These are phyloP conservation scores for Adiantum capillusveneris DNA, from an alignment of 75 land plant species.

Conservation along the genomic window DNA sequence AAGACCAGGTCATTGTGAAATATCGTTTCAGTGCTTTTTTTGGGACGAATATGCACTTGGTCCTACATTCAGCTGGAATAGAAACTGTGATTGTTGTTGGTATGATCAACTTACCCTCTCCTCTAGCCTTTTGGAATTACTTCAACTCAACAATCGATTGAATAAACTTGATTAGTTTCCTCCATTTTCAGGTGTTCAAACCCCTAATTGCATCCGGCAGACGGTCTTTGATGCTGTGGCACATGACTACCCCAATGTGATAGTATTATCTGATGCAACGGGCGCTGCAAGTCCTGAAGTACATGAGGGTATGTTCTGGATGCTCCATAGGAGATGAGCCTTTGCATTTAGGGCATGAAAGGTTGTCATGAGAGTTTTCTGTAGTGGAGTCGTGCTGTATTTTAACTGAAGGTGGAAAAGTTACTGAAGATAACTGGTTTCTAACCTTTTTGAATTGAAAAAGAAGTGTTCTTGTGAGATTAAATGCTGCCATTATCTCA, in stretches of 20 bases:
- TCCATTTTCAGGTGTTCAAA: conserved; percentile 61
- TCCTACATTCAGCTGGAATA: conserved; percentile 54
- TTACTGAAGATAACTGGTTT: too few species aligned
- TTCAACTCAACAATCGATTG: too few species aligned
- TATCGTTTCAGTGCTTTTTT: conserved; percentile 86
- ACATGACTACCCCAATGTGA: conserved; percentile 45
- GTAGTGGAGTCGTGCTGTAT: too few species aligned
- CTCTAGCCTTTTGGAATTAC: too few species aligned
- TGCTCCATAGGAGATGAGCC: too few species aligned
- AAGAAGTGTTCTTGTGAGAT: too few species aligned
- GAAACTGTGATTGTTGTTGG: conserved; percentile 51
- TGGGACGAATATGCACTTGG: conserved; percentile 55
- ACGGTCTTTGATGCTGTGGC: conserved; percentile 85
- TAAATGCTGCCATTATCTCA: too few species aligned
- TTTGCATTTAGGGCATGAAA: too few species aligned
- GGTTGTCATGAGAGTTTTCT: too few species aligned
- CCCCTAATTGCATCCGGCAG: conserved; percentile 85
- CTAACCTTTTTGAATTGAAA: too few species aligned
- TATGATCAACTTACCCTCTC: conserved; percentile 12
- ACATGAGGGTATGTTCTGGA: conserved; percentile 56
- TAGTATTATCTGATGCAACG: conserved; percentile 72
- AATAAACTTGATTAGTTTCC: too few species aligned
- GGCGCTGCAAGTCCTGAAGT: conserved; percentile 63
- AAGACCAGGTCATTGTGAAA: conserved; percentile 69
- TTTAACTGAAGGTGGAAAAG: too few species aligned